Evolutionary conservation across 768 basidiomycete genomes (phyloP).

Genomic region (Panaeolus cyanescens): DNA sequence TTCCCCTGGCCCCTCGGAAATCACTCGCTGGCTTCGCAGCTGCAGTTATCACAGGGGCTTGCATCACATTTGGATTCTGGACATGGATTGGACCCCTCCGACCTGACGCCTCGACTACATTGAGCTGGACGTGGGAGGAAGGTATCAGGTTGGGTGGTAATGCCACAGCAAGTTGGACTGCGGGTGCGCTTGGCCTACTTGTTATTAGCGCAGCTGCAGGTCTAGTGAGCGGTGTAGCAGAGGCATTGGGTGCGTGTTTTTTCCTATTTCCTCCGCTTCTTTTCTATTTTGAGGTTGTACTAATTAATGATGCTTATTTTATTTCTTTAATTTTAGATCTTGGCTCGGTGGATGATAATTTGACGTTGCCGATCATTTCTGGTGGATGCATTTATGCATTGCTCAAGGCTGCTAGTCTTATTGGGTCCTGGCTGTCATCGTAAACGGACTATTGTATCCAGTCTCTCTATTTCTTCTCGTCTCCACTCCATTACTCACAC

Average conservation of each 20-base stretch:
- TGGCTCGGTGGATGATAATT: constrained; percentile 84
- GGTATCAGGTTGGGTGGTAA: constrained; percentile 41
- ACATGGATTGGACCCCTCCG: constrained; percentile 54
- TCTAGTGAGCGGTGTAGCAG: constrained; percentile 81
- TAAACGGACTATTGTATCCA: background rate
- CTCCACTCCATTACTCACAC: background rate
- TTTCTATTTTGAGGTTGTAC: constrained; percentile 5
- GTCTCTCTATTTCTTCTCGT: too few relatives aligned
- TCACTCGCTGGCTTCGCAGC: constrained; percentile 85
- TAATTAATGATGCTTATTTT: background rate
- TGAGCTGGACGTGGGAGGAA: constrained; percentile 59
- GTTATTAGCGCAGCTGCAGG: constrained; percentile 68
- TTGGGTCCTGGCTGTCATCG: constrained; percentile 26
- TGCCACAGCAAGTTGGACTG: constrained; percentile 14
- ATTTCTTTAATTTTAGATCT: constrained; percentile 53
- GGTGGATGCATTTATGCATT: constrained; percentile 60
- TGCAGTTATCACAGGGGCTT: constrained; percentile 70
- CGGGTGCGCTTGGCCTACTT: constrained; percentile 53
- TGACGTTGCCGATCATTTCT: constrained; percentile 86
- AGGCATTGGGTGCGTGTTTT: constrained; percentile 74
- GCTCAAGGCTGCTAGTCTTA: constrained; percentile 39
- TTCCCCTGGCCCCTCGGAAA: constrained; percentile 82
- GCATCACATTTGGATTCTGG: constrained; percentile 75
- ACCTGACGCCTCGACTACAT: constrained; percentile 25
- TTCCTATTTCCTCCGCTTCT: constrained; percentile 3